Evolutionary conservation across 331 rosid genomes (phyloP), one percentile per base, ranked within the genome.

Genomic region (Quercus lobata): DNA sequence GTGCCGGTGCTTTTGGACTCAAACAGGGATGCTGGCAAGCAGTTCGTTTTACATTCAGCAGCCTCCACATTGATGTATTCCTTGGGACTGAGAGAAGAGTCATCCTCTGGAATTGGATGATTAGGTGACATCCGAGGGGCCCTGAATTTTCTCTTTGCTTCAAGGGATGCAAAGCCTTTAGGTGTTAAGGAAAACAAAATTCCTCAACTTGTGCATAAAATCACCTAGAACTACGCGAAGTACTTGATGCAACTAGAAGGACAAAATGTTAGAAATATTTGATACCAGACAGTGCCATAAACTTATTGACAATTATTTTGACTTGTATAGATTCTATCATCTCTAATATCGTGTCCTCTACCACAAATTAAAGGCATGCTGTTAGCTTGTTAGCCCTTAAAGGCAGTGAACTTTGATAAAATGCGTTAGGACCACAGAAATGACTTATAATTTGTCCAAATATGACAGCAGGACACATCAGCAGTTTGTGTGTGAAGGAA

Each of bases 121-220:
- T 77, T 82, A 70, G 97, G 94, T 65, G 96, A 93, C 24, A 57
- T 60, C 77, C 91, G 86, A n/a, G 99, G 99, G n/a, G 92, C 96
- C 84, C 84, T 87, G 84, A 93, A 96, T 25, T 96, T 88, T 83
- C 94, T 89, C 85, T 90, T 96, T 35, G 97, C 97, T 85, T 96
- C 99, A 74, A 90, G 90, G 69, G 99, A 91, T 75, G 98, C 97
- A 93, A 96, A 86, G 81, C 99, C 99, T 96, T 86, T 75, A 55
- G 77, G 54, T 9, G 89, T 86, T 82, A 88, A 91, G 84, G 91
- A 88, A 89, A 87, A 86, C 6, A 34, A 35, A 34, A 74, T 46
- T 34, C 70, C 29, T 58, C 62, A 74, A 65, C 32, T 76, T 37
- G 24, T 75, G 70, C 52, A 76, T 75, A 66, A 83, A 73, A 41